Percentiles rank a stretch among this genome's conserved stretches.
These are phyloP conservation scores for Mycogone perniciosa DNA, from an alignment of 2,329 filamentous ascomycete species.

Conservation along the genomic window DNA sequence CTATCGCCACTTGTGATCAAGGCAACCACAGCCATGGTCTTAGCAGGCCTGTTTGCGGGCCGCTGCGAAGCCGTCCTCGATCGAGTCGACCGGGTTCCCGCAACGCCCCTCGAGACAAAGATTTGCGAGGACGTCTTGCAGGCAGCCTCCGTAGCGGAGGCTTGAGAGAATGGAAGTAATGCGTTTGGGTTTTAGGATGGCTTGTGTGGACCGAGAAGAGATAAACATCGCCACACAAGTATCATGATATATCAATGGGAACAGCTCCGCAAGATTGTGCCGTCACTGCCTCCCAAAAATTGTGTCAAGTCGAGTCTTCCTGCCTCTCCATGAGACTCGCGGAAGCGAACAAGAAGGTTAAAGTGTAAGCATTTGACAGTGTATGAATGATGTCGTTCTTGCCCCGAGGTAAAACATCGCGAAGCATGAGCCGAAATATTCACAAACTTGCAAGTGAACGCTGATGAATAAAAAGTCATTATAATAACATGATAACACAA, in stretches of 20 bases:
- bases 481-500: neutral
- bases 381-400: constrained; percentile 8
- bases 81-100: constrained; percentile 14
- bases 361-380: no score
- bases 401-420: constrained; percentile 3
- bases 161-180: neutral
- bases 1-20: constrained; percentile 14
- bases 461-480: neutral
- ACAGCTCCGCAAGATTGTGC: no score
- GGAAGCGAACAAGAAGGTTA: no score
- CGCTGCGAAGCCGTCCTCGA: constrained; percentile 11
- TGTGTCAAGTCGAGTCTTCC: neutral
- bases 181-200: neutral
- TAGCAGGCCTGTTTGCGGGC: neutral
- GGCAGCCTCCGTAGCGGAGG: constrained; percentile 12
- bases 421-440: neutral
- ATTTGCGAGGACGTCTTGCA: constrained; percentile 24
- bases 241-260: no score
- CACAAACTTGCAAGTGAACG: neutral
- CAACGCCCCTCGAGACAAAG: constrained; percentile 22
- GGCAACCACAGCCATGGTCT: constrained; percentile 15
- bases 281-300: no score
- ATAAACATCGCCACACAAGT: no score
- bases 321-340: neutral
- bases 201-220: no score